Conservation (phyloP, 257 asterid species). For the Solanum chaucha region DNA sequence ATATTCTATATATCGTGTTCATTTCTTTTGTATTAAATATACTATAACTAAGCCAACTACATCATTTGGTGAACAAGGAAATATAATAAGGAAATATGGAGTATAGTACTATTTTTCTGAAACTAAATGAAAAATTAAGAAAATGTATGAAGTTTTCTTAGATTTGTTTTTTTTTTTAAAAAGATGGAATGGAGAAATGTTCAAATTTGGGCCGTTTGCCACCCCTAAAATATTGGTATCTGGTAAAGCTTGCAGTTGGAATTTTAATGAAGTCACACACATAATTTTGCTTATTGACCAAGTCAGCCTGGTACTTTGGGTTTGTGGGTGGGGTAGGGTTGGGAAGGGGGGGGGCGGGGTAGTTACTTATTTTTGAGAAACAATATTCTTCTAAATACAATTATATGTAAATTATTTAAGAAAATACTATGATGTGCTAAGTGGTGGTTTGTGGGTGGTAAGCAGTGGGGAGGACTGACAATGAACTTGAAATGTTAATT, state of each 20-base stretch:
- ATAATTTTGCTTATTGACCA: background rate
- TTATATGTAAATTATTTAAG: background rate
- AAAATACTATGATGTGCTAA: too few relatives aligned
- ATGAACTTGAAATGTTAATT: too few relatives aligned
- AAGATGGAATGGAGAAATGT: background rate
- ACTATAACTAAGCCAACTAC: background rate
- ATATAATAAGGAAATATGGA: background rate
- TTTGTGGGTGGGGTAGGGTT: background rate
- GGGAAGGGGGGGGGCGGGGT: background rate
- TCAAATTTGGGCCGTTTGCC: background rate
- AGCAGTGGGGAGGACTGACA: too few relatives aligned
- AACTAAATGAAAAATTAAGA: background rate
- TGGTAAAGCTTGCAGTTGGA: background rate
- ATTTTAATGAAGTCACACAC: background rate
- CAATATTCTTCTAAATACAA: background rate
- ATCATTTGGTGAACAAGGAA: background rate
- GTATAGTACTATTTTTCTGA: background rate
- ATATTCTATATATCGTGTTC: background rate
- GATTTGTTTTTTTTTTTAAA: background rate
- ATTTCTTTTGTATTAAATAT: background rate
- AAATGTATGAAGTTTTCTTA: background rate
- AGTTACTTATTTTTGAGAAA: too few relatives aligned
- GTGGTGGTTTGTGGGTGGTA: background rate
- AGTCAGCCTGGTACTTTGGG: background rate
- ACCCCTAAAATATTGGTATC: background rate